Evolutionary conservation across 1,139 yeast genomes (phyloP), one percentile per base, ranked within the genome.

Genomic region (Pichia sp.): DNA sequence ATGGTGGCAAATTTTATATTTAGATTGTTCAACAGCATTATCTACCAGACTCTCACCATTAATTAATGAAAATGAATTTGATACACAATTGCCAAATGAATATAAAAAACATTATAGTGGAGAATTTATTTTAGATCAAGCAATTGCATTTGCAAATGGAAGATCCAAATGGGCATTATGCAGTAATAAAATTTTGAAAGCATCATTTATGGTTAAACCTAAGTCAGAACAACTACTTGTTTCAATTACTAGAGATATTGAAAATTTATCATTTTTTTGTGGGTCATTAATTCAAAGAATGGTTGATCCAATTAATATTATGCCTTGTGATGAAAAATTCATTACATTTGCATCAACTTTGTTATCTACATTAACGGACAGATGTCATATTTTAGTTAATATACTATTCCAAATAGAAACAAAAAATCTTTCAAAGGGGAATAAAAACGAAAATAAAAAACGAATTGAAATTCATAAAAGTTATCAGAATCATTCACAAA

Each of bases 1-100:
- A 16, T 81, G 86, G 84, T 81, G 85, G 85, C 80, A 79, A 29
- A 78, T 81, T 6, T 80, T 80, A 58, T 81, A 81, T 22, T 67
- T 81, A 51, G 87, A 81, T 62, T 75, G 81, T 3, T 70, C 79
- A 53, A 76, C 82, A 1, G 75, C 84, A 36, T 76, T 79, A 56
- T 80, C 80, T 57, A 76, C 78, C 51, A 76, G 81, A 61, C 65
- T 80, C 31, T 77, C 82, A 0, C 87, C 86, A 1, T 72, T 79
- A 34, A 77, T 83, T 54, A 70, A 71, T 56, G 68, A 71, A 51
- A 78, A 73, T 47, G 83, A 80, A 59, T 79, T 77, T 62, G 82
- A 81, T 58, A 83, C 83, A 0, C 66, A 75, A 27, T 63, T 79
- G 62, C 85, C 85, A 0, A 55, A 48, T 47, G 66, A 62, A 47